Percentiles rank a stretch among this genome's conserved stretches.
Evolutionary conservation across 2,329 filamentous ascomycete species (phyloP).

Genomic region (Pestalotiopsis fici): DNA sequence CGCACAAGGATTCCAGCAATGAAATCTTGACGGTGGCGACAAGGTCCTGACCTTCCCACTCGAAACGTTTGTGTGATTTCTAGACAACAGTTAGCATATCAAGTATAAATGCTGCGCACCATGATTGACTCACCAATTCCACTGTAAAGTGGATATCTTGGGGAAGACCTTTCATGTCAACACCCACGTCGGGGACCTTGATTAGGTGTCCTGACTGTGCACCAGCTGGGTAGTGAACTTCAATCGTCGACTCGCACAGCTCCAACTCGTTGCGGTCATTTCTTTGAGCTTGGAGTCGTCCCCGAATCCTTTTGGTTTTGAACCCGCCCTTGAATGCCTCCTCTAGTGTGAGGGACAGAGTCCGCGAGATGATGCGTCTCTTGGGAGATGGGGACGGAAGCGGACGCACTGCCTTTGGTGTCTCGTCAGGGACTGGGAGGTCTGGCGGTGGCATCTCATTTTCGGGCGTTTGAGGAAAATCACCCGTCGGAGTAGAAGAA

Average conservation of each 20-base stretch:
- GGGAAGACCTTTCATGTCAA: background rate
- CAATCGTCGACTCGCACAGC: background rate
- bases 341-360: background rate
- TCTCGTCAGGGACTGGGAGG: background rate
- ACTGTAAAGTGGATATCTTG: background rate
- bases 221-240: background rate
- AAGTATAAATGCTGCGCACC: background rate
- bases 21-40: background rate
- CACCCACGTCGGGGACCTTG: background rate
- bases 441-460: background rate
- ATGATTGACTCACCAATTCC: background rate
- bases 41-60: background rate
- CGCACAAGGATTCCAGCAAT: background rate
- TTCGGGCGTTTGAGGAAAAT: background rate
- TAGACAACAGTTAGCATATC: background rate
- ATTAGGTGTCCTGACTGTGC: background rate
- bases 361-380: background rate
- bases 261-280: background rate
- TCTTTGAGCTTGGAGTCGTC: background rate
- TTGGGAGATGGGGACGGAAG: background rate
- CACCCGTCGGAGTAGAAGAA: background rate
- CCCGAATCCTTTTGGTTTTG: background rate
- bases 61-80: background rate
- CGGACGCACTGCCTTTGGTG: background rate
- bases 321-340: background rate